phyloP scores from a whole-genome alignment of 441 rosid genomes.

The Populus hybrid region DNA sequence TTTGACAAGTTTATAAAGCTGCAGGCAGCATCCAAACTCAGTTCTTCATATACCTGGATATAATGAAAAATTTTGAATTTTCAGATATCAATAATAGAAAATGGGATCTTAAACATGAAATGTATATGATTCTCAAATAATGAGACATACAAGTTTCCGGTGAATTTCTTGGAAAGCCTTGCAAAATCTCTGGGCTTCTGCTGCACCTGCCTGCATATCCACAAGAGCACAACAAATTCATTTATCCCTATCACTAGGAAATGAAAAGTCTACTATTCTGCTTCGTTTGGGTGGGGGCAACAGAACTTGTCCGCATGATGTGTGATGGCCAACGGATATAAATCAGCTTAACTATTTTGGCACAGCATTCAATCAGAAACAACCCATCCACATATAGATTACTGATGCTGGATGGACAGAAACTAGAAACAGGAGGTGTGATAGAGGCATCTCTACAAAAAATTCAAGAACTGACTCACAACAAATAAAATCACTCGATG shows the following conservation, averaged over 20 bases:
- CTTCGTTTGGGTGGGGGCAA: not conserved
- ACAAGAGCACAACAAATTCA: not conserved
- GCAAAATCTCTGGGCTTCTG: too few species aligned
- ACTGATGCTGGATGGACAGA: not conserved
- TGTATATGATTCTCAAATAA: too few species aligned
- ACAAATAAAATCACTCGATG: not conserved
- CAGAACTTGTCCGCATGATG: not conserved
- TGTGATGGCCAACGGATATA: too few species aligned
- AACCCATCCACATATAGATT: not conserved
- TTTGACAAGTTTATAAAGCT: slow-evolving; percentile 40
- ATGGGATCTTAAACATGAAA: not conserved
- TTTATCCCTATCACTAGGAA: not conserved
- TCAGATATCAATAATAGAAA: not conserved
- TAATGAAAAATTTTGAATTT: not conserved
- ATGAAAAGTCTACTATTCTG: not conserved
- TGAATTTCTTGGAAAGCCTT: too few species aligned
- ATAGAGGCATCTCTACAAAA: not conserved
- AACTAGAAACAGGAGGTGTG: not conserved
- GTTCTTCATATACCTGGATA: slow-evolving; percentile 58
- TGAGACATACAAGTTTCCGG: too few species aligned
- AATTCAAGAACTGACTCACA: not conserved
- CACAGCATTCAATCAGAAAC: not conserved
- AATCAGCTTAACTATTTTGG: too few species aligned
- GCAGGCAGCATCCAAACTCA: slow-evolving; percentile 59
- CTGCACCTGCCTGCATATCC: too few species aligned